Evolutionary conservation across 768 basidiomycete genomes (phyloP).

Genomic region (Pulveroboletus ravenelii): DNA sequence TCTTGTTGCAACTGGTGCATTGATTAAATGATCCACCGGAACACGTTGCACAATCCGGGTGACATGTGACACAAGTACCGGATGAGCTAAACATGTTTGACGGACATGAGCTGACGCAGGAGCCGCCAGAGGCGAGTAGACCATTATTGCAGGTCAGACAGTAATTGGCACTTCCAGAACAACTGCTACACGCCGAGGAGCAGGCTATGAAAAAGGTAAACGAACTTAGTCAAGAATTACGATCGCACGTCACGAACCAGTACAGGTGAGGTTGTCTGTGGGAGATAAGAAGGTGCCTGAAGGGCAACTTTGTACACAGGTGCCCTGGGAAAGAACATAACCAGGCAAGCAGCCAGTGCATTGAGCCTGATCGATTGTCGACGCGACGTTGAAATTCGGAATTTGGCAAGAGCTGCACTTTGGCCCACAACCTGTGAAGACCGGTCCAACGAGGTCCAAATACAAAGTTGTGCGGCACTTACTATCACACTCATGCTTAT

Average conservation of each 20-base stretch:
- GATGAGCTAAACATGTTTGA: conserved; percentile 62
- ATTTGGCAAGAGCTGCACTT: conserved; percentile 79
- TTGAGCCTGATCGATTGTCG: conserved; percentile 59
- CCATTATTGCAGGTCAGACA: conserved; percentile 70
- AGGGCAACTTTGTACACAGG: conserved; percentile 70
- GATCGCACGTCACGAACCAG: conserved; percentile 42
- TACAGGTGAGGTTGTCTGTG: conserved; percentile 69
- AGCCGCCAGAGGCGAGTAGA: conserved; percentile 64
- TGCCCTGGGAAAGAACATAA: conserved; percentile 62
- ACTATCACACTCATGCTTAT: conserved; percentile 84
- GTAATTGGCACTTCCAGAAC: conserved; percentile 59
- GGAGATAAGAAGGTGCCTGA: conserved; percentile 67
- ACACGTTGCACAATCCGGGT: conserved; percentile 83
- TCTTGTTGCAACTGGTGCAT: conserved; percentile 65
- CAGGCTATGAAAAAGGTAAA: conserved; percentile 44
- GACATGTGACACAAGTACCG: conserved; percentile 68
- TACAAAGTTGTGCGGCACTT: conserved; percentile 6
- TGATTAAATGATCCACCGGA: conserved; percentile 74
- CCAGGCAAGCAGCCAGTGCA: conserved; percentile 81
- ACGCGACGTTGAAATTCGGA: conserved; percentile 63
- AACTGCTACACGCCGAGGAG: conserved; percentile 69
- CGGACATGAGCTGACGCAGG: conserved; percentile 74
- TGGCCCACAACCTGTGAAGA: conserved; percentile 65
- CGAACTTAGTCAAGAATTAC: background rate
- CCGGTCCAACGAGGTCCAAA: background rate